A percentile compares a stretch with the other conserved stretches of the same genome.
Conservation (phyloP, 2,329 filamentous ascomycete species). For the Aspergillus ustus region DNA sequence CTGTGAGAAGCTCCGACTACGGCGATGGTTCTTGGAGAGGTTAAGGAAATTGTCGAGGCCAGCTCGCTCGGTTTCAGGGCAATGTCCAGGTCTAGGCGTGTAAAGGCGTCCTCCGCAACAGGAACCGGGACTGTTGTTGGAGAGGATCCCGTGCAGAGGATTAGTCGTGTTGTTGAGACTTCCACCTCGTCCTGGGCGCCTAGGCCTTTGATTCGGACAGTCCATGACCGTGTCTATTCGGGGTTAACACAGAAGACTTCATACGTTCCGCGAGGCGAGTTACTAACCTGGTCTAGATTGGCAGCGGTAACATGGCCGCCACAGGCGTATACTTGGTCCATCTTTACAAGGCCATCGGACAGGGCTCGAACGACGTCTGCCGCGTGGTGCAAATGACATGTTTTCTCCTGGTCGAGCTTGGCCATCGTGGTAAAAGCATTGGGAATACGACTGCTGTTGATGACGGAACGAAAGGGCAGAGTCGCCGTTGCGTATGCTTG, state of each 20-base stretch:
- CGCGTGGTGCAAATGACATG: constrained; percentile 62
- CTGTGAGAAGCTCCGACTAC: constrained; percentile 68
- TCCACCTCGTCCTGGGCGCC: constrained; percentile 35
- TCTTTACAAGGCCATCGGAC: constrained; percentile 46
- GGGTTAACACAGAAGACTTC: not conserved
- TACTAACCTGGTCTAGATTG: constrained; percentile 37
- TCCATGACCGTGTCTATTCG: constrained; percentile 36
- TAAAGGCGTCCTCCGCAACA: constrained; percentile 42
- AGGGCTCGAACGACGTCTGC: constrained; percentile 59
- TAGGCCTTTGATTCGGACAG: constrained; percentile 35
- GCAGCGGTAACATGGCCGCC: constrained; percentile 42
- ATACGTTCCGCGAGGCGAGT: not conserved
- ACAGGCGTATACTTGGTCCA: constrained; percentile 41
- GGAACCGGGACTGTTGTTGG: constrained; percentile 54
- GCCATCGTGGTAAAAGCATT: constrained; percentile 61
- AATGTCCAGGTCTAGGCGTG: constrained; percentile 58
- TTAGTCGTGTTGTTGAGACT: constrained; percentile 50
- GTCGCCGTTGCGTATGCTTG: constrained; percentile 60
- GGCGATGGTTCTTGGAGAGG: constrained; percentile 51
- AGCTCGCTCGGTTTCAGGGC: constrained; percentile 60
- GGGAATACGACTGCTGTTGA: constrained; percentile 52
- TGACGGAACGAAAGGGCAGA: constrained; percentile 57
- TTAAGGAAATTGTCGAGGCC: constrained; percentile 43
- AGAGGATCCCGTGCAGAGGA: constrained; percentile 64
- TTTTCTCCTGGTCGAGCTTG: constrained; percentile 59